Evolutionary conservation across 2,329 filamentous ascomycete species (phyloP), one percentile per base, ranked within the genome.

Genomic region (Pyrenochaeta sp.): DNA sequence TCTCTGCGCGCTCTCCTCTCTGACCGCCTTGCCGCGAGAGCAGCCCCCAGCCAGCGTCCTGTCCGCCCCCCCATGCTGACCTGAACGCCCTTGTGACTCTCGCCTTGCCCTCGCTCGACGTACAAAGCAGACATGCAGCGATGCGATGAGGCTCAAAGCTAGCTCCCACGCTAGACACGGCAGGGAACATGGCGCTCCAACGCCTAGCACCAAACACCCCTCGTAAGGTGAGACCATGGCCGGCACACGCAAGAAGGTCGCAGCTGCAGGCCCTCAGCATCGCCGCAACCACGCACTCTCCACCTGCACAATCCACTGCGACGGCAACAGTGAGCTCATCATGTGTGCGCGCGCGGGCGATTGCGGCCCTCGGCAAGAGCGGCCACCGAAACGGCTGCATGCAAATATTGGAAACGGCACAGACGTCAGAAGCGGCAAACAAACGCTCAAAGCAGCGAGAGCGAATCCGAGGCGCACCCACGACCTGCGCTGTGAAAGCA

Each of bases 371-470:
- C 63, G 64, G 64, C 52, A 63, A 45, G 51, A 57, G 60, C 56
- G 56, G 61, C 58, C 51, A 49, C 61, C 60, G 60, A 63, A 58
- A 60, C 57, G 54, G 56, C 62, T 68, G 68, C 67, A 68, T 55
- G 66, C 61, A 63, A 68, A 69, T 72, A 72, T 72, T 72, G 68
- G 61, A 61, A 51, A 67, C 68, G 69, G 68, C 69, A 71, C 67
- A 69, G 61, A 58, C 60, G 46, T 59, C 64, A 50, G 48, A 60
- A 63, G 51, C 67, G 69, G 69, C 66, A 71, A 55, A 58, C 52
- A 27, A 27, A 61, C 58, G 55, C 65, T 60, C 62, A 65, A 68
- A 58, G 59, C 44, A 55, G 57, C 55, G 41, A 61, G 47, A 51
- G 63, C 60, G 57, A 68, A 57, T 44, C 57, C 65, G 54, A 58